Base-by-base conservation (phyloP, 1,139 yeast species). In the Nadsonia starkeyi-henricii region DNA sequence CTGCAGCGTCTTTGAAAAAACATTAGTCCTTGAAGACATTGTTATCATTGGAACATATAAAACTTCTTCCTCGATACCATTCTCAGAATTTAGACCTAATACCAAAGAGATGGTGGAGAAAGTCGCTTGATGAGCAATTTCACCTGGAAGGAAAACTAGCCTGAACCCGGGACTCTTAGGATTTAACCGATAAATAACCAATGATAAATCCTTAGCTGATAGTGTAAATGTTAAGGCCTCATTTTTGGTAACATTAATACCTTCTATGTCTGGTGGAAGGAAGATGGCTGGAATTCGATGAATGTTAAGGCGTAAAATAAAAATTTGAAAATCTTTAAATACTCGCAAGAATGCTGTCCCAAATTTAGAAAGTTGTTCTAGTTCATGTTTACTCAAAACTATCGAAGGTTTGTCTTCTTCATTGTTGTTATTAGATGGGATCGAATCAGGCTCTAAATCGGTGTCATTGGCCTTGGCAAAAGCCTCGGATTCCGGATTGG, bases 41-140 rank as follows among this genome's bases (percentile, higher is more conserved):
- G 71, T 63, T 20, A 67, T 57, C 57, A 68, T 55, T 0, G 73
- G 73, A 15, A 67, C 57, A 49, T 67, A 67, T 8, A 67, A 54
- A 8, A 69, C 52, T 50, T 68, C 71, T 45, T 67, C 69, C 45
- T 63, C 46, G n/a, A 44, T 39, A 28, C 26, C 48, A 12, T 54
- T 55, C 28, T 55, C 55, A 13, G 49, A 52, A 33, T 60, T 62
- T 33, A 64, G 42, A 8, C 68, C 70, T 43, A 67, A 54, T 19
- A 63, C 60, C 39, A 66, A 49, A 7, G 71, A 64, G n/a, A 67
- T 62, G 12, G 65, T 55, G 9, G 69, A 57, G 48, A 66, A 54
- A 13, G 67, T 61, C 3, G 68, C 66, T 54, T 69, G 73, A 52
- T 69, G 73, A 5, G 72, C 71, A 21, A 58, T 53, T 43, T 66